These are phyloP conservation scores for Hemerocallis citrina DNA, from an alignment of 106 monocot species.

Conservation along the genomic window DNA sequence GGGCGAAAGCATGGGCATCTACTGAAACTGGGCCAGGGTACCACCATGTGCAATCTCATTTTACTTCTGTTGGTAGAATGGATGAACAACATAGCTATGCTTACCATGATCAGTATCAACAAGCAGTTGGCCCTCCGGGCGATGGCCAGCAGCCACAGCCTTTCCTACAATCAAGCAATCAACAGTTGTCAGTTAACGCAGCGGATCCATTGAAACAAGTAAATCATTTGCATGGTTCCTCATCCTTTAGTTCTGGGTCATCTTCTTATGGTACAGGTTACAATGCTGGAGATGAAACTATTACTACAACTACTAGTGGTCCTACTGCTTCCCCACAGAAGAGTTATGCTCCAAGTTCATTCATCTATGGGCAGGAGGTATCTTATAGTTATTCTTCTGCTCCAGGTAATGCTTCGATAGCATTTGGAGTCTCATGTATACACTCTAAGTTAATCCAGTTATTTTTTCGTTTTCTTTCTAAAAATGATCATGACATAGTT, in stretches of 20 bases:
- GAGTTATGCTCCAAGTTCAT: constrained; percentile 44
- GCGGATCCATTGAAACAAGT: constrained; percentile 31
- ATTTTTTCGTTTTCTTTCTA: neutral
- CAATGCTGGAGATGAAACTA: constrained; percentile 35
- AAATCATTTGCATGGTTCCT: constrained; percentile 26
- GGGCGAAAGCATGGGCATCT: constrained; percentile 88
- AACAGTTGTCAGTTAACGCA: constrained; percentile 25
- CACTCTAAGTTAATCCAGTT: neutral
- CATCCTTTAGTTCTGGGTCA: constrained; percentile 20
- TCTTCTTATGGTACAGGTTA: constrained; percentile 33
- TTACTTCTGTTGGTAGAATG: constrained; percentile 25
- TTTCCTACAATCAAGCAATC: constrained; percentile 27
- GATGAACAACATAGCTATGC: constrained; percentile 38
- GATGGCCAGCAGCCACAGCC: constrained; percentile 28
- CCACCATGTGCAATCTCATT: constrained; percentile 29
- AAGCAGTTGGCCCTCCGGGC: constrained; percentile 10
- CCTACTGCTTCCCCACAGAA: constrained; percentile 25
- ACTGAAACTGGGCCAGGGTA: constrained; percentile 40
- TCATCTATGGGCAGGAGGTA: constrained; percentile 91
- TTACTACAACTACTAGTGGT: constrained; percentile 20
- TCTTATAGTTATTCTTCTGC: constrained; percentile 98
- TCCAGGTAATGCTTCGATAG: constrained; percentile 79
- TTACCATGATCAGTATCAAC: constrained; percentile 46
- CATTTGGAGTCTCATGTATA: constrained; percentile 27
- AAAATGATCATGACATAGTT: neutral